Conservation (phyloP, 306 rosid species). For the Cucumis melo region DNA sequence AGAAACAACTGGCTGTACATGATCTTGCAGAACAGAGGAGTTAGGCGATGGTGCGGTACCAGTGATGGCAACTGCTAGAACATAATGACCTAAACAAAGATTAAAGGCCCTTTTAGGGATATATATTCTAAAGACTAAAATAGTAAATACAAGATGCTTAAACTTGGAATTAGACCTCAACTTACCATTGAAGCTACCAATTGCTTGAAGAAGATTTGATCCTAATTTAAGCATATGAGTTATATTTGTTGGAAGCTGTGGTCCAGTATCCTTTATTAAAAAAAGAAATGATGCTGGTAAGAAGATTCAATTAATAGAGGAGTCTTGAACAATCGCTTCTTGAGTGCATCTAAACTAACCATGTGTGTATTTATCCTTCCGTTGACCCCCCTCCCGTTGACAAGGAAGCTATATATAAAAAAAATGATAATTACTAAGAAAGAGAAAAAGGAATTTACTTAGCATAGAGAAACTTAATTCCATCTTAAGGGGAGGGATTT, state of each 20-base stretch:
- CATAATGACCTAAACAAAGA: constrained; percentile 53
- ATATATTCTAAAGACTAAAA: constrained; percentile 1
- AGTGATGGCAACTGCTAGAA: constrained; percentile 64
- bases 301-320: constrained; percentile 4
- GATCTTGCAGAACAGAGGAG: constrained; percentile 43
- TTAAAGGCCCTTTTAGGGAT: constrained; percentile 15
- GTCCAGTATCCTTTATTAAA: constrained; percentile 60
- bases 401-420: constrained; percentile 50
- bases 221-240: constrained; percentile 57
- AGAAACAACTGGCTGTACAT: constrained; percentile 39
- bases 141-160: constrained; percentile 14
- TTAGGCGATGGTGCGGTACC: constrained; percentile 25
- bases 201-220: constrained; percentile 78
- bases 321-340: neutral
- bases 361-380: constrained; percentile 34
- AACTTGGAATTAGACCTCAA: constrained; percentile 9
- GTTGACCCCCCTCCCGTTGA: constrained; percentile 71
- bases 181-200: constrained; percentile 82
- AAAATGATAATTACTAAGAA: neutral
- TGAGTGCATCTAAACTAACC: constrained; percentile 33
- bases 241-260: constrained; percentile 76
- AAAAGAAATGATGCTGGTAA: constrained; percentile 10
- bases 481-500: neutral
- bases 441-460: constrained; percentile 1
- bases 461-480: constrained; percentile 2